Evolutionary conservation across 495 filamentous ascomycete genomes (phyloP), one percentile per base, ranked within the genome.

Genomic region (Letharia lupina): DNA sequence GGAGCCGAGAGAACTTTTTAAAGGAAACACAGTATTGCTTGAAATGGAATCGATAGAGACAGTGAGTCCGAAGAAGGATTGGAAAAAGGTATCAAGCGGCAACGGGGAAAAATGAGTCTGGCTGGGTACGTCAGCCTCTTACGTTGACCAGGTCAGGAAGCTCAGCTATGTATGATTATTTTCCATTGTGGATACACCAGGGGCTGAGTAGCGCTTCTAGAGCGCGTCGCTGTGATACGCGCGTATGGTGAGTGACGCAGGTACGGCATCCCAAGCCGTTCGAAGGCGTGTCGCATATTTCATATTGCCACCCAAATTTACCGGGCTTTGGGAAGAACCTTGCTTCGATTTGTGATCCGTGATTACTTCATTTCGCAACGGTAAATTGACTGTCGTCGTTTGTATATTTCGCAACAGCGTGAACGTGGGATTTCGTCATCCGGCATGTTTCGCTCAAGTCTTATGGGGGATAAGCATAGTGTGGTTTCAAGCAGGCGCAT

Each of bases 191-290:
- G 52, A 35, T 56, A 56, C 52, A 35, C 13, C 31, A 56, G 31
- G 52, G 52, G 52, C 13, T 37, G 28, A 56, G 31, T 16, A 18
- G 28, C 52, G 52, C 50, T 15, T 54, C 50, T 54, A 12, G 28
- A 54, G 50, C 48, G 50, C 28, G 18, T 56, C 28, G 31, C 13
- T 35, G 18, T 56, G 31, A 35, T 56, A 18, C 15, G 52, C 52
- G 52, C 52, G 52, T 56, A 16, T 52, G n/a, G 23, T 28, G 20
- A 52, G 48, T 52, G 23, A 56, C 31, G 52, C 52, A 56, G 52
- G 52, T 56, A 56, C 52, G 31, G 31, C 52, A 16, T 12, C 3
- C 12, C 31, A 56, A 56, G 37, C 31, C 2, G n/a, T 56, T 56
- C 13, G 3, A 54, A 13, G 50, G 5, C 28, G 52, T 56, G 31